These are phyloP conservation scores for Chlorella sp. DNA, from an alignment of 139 green algal species.

Conservation along the genomic window DNA sequence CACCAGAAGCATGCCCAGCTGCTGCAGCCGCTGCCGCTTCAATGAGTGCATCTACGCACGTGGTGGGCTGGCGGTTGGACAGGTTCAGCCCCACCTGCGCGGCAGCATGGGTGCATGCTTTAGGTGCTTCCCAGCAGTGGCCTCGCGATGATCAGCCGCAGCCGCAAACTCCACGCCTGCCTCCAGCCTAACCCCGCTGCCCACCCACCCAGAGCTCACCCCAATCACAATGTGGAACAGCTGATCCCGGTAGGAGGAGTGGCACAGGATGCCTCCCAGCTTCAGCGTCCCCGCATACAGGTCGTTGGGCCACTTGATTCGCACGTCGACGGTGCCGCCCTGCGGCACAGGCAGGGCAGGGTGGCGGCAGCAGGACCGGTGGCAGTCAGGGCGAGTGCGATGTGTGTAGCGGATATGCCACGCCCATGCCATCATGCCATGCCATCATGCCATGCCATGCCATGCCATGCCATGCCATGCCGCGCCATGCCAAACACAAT, in stretches of 20 bases:
- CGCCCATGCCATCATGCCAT: too few relatives aligned
- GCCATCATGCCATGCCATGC: too few relatives aligned
- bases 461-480: too few relatives aligned
- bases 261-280: slow-evolving; percentile 91
- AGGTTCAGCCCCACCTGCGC: slow-evolving; percentile 87
- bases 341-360: not conserved
- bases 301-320: slow-evolving; percentile 99
- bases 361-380: too few relatives aligned
- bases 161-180: too few relatives aligned
- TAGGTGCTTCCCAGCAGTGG: too few relatives aligned
- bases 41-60: slow-evolving; percentile 84
- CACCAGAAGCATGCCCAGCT: not conserved
- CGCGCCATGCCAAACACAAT: too few relatives aligned
- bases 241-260: slow-evolving; percentile 72
- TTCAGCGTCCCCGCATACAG: slow-evolving; percentile 85
- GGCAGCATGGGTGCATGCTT: not conserved
- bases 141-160: too few relatives aligned
- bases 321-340: slow-evolving; percentile 59
- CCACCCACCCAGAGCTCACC: not conserved
- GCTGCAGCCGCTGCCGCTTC: slow-evolving; percentile 20
- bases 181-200: not conserved
- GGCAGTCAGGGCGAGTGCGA: too few relatives aligned
- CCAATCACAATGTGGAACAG: slow-evolving; percentile 81
- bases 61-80: slow-evolving; percentile 88
- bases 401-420: too few relatives aligned